phyloP scores from a whole-genome alignment of 2,329 filamentous ascomycete species.

The Rachicladosporium sp. region DNA sequence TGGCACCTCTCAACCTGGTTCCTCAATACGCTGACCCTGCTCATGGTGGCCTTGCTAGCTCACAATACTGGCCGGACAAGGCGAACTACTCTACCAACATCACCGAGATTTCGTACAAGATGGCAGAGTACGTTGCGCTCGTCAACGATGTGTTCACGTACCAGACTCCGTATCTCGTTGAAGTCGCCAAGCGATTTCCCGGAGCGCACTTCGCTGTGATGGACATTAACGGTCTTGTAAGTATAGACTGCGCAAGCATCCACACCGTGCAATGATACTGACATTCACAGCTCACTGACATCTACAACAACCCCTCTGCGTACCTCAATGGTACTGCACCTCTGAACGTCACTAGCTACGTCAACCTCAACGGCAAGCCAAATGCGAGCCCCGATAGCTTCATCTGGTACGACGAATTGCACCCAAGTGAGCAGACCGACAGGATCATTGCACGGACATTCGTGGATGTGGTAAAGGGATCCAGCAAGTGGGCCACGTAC shows the following conservation, averaged over 20 bases:
- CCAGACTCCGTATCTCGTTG: conserved; percentile 35
- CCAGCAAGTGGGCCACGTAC: conserved; percentile 35
- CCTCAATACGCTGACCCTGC: conserved; percentile 51
- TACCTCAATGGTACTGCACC: conserved; percentile 54
- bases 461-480: conserved; percentile 40
- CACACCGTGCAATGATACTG: conserved; percentile 1
- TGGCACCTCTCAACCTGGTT: conserved; percentile 52
- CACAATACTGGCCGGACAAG: conserved; percentile 37
- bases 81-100: conserved; percentile 26
- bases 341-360: conserved; percentile 48
- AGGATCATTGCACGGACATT: conserved; percentile 46
- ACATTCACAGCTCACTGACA: conserved; percentile 42
- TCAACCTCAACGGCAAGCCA: conserved; percentile 32
- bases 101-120: conserved; percentile 38
- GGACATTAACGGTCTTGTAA: conserved; percentile 50
- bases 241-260: conserved; percentile 7
- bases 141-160: conserved; percentile 42
- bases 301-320: conserved; percentile 45
- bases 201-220: conserved; percentile 53
- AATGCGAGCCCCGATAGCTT: conserved; percentile 44
- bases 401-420: conserved; percentile 63
- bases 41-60: conserved; percentile 31
- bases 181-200: conserved; percentile 32
- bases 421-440: conserved; percentile 55
- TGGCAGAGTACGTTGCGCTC: conserved; percentile 39